phyloP scores from a whole-genome alignment of 345 rosid genomes.

The Eucalyptus decipiens region DNA sequence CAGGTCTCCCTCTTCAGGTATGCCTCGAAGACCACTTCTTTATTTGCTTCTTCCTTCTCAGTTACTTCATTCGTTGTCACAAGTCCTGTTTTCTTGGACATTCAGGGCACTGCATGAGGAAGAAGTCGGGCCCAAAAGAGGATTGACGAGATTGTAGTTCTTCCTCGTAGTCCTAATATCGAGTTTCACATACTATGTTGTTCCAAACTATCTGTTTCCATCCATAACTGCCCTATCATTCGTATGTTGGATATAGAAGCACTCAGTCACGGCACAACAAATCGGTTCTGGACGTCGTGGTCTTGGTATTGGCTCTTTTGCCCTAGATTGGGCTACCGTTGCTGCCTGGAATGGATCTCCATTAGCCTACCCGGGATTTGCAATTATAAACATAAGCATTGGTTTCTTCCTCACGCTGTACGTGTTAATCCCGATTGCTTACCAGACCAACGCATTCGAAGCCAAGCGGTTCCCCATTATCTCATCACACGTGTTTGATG shows the following conservation, averaged over 20 bases:
- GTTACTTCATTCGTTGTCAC: background rate
- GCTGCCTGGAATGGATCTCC: constrained; percentile 22
- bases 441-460: constrained; percentile 19
- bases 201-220: constrained; percentile 32
- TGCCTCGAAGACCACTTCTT: too few species aligned
- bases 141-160: constrained; percentile 38
- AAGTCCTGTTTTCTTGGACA: background rate
- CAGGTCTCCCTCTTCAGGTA: too few species aligned
- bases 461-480: constrained; percentile 38
- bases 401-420: constrained; percentile 11
- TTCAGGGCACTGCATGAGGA: constrained; percentile 31
- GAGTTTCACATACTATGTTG: constrained; percentile 32
- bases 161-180: constrained; percentile 25
- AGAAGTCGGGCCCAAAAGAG: constrained; percentile 30
- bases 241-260: constrained; percentile 34
- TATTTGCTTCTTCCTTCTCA: background rate
- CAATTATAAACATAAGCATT: constrained; percentile 10
- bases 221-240: constrained; percentile 29
- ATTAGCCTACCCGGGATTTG: constrained; percentile 15
- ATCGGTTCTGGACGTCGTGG: constrained; percentile 25
- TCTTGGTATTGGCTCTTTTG: constrained; percentile 28
- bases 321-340: constrained; percentile 25
- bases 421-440: constrained; percentile 8
- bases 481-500: constrained; percentile 21
- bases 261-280: constrained; percentile 30